These are phyloP conservation scores for Heliosperma pusillum DNA, from an alignment of 148 eudicot genomes.

Conservation along the genomic window DNA sequence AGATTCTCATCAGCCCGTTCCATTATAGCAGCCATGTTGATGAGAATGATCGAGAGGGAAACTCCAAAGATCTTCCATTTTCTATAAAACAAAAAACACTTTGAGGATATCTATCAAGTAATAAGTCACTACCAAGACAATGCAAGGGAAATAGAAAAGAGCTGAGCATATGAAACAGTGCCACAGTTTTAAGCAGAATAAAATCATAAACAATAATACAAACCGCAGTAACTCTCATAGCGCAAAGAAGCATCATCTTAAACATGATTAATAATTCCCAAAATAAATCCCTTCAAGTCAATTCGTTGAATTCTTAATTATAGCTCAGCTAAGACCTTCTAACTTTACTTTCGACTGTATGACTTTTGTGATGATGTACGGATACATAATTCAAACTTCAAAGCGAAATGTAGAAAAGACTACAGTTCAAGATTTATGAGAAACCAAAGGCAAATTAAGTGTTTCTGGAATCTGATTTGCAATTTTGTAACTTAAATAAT, in stretches of 20 bases:
- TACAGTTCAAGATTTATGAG: too few species aligned
- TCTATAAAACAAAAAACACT: conserved; percentile 31
- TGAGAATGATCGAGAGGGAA: conserved; percentile 75
- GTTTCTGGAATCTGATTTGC: too few species aligned
- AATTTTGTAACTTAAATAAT: too few species aligned
- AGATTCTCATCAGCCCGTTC: conserved; percentile 95
- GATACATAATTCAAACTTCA: too few species aligned
- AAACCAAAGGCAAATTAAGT: too few species aligned
- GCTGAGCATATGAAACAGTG: neutral
- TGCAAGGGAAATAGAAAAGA: neutral
- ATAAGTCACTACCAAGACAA: neutral
- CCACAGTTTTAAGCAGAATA: neutral
- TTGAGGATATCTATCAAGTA: neutral
- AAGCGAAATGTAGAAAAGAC: too few species aligned
- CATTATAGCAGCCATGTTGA: conserved; percentile 93
- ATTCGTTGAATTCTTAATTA: neutral
- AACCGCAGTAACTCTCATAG: too few species aligned
- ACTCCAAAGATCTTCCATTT: conserved; percentile 60
- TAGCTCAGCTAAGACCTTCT: neutral
- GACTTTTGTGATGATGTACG: neutral
- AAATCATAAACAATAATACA: neutral
- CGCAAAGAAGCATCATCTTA: too few species aligned
- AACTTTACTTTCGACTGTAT: neutral
- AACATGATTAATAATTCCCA: too few species aligned
- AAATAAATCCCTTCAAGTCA: neutral